phyloP scores from a whole-genome alignment of 2,329 filamentous ascomycete genomes.

The Hymenoscyphus fraxineus region DNA sequence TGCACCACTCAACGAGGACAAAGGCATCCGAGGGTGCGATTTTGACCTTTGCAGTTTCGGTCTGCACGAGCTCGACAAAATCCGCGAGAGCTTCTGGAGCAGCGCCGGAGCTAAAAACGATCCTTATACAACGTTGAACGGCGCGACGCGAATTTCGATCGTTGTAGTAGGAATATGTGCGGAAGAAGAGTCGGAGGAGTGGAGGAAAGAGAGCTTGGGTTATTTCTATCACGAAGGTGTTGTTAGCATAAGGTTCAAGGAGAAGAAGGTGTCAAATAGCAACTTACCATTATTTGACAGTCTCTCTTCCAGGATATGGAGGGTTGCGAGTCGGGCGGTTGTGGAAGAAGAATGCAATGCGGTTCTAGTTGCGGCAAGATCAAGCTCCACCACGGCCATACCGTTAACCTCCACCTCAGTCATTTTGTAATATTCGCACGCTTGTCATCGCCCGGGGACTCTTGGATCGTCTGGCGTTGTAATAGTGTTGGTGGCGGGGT shows the following conservation, averaged over 20 bases:
- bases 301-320: conserved; percentile 55
- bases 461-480: conserved; percentile 1
- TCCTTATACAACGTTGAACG: conserved; percentile 73
- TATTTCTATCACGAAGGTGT: conserved; percentile 31
- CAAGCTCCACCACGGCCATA: conserved; percentile 47
- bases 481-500: conserved; percentile 7
- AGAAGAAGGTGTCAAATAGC: neutral
- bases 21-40: conserved; percentile 80
- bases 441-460: conserved; percentile 31
- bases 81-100: conserved; percentile 56
- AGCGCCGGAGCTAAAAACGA: conserved; percentile 57
- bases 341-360: conserved; percentile 62
- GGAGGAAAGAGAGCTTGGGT: conserved; percentile 42
- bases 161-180: conserved; percentile 81
- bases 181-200: conserved; percentile 72
- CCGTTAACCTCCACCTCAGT: conserved; percentile 47
- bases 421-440: conserved; percentile 40
- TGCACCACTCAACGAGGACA: conserved; percentile 87
- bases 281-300: conserved; percentile 51
- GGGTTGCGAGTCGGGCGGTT: conserved; percentile 48
- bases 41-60: conserved; percentile 70
- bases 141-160: conserved; percentile 81
- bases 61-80: conserved; percentile 63
- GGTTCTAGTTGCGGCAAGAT: conserved; percentile 47
- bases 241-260: conserved; percentile 19